These are phyloP conservation scores for Kuraishia hungarica DNA, from an alignment of 805 yeast genomes.

Conservation along the genomic window DNA sequence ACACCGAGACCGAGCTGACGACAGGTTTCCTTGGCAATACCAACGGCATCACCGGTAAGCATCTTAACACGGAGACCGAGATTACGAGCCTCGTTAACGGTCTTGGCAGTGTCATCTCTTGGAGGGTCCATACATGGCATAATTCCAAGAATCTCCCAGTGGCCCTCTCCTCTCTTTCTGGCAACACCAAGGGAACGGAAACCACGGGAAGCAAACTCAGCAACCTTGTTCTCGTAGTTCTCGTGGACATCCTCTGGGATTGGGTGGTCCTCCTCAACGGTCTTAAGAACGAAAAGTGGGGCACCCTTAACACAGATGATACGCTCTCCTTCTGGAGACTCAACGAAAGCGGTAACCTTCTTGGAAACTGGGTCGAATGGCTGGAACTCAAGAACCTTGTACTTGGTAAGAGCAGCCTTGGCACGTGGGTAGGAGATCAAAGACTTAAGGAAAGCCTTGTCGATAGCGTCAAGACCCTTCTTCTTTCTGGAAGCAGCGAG, in stretches of 20 bases:
- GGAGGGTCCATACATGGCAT: slow-evolving; percentile 99
- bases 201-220: slow-evolving; percentile 97
- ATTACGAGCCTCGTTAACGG: slow-evolving; percentile 83
- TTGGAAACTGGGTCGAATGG: slow-evolving; percentile 97
- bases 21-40: slow-evolving; percentile 97
- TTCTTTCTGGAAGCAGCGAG: slow-evolving; percentile 96
- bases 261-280: slow-evolving; percentile 96
- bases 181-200: slow-evolving; percentile 98
- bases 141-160: slow-evolving; percentile 96
- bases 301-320: slow-evolving; percentile 97
- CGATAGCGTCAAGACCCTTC: slow-evolving; percentile 97
- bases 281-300: slow-evolving; percentile 91
- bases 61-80: slow-evolving; percentile 94
- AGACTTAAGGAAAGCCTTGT: slow-evolving; percentile 92
- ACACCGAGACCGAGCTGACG: slow-evolving; percentile 96
- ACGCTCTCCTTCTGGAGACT: slow-evolving; percentile 93
- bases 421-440: slow-evolving; percentile 86
- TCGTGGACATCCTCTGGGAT: slow-evolving; percentile 89
- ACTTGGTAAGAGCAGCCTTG: slow-evolving; percentile 84
- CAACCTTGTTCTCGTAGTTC: slow-evolving; percentile 94
- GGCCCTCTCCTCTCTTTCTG: slow-evolving; percentile 96
- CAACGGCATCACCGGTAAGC: slow-evolving; percentile 99
- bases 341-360: slow-evolving; percentile 92
- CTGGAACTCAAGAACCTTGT: slow-evolving; percentile 92
- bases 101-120: slow-evolving; percentile 95